phyloP scores from a whole-genome alignment of 2,329 filamentous ascomycete species.

The Penicillium sp. region DNA sequence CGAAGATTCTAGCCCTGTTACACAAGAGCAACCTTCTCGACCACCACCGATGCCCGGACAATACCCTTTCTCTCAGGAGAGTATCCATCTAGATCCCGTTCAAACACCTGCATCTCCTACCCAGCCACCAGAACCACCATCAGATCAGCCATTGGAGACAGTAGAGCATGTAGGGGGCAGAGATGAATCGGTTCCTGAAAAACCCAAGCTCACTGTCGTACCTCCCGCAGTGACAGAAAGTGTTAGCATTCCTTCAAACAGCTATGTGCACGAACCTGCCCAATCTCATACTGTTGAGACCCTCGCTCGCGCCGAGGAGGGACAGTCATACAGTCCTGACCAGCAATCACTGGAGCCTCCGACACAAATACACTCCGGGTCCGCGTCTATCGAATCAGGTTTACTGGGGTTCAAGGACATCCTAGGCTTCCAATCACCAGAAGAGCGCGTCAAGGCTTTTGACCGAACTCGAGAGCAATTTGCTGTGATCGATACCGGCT shows the following conservation, averaged over 20 bases:
- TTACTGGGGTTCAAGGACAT: conserved; percentile 76
- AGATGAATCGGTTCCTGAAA: conserved; percentile 25
- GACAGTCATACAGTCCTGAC: conserved; percentile 9
- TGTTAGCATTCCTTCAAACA: conserved; percentile 22
- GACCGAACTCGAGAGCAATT: conserved; percentile 74
- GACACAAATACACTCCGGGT: conserved; percentile 21
- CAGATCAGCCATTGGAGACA: conserved; percentile 5
- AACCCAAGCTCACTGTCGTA: conserved; percentile 38
- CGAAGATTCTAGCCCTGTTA: conserved; percentile 24
- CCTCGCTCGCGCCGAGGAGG: conserved; percentile 16
- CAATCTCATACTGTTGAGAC: conserved; percentile 18
- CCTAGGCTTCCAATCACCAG: conserved; percentile 66
- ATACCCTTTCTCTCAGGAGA: conserved; percentile 27
- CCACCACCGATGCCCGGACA: conserved; percentile 26
- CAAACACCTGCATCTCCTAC: conserved; percentile 20
- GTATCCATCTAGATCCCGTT: conserved; percentile 14
- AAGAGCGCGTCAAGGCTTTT: conserved; percentile 75
- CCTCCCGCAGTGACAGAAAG: conserved; percentile 29
- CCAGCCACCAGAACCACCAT: background rate
- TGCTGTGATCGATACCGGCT: conserved; percentile 73
- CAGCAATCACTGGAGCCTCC: conserved; percentile 16
- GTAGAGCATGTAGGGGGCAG: conserved; percentile 11
- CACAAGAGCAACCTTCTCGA: conserved; percentile 22
- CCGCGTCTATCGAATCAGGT: conserved; percentile 38
- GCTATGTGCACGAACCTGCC: conserved; percentile 20